Evolutionary conservation across 2,329 filamentous ascomycete genomes (phyloP).

Genomic region (Botrytis byssoidea): DNA sequence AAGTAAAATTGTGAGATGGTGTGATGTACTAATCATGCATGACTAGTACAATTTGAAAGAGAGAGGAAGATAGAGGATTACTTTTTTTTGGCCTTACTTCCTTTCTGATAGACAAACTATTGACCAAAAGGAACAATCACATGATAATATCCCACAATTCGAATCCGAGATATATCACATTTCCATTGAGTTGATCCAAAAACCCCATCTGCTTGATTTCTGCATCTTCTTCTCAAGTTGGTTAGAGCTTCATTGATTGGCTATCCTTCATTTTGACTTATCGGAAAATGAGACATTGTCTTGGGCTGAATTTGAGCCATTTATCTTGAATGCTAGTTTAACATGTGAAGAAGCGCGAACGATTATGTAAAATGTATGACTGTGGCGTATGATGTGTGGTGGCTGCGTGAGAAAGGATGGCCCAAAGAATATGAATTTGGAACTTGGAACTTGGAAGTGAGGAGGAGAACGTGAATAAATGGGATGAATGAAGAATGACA

Average conservation of each 20-base stretch:
- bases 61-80: neutral
- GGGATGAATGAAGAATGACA: neutral
- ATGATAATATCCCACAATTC: neutral
- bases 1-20: neutral
- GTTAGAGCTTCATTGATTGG: neutral
- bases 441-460: neutral
- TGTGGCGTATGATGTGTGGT: slow-evolving; percentile 8
- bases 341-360: neutral
- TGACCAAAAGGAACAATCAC: neutral
- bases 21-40: neutral
- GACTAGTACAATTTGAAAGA: neutral
- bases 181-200: neutral
- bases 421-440: too few species aligned
- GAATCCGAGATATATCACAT: neutral
- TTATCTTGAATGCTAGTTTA: neutral
- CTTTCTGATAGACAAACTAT: neutral
- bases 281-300: neutral
- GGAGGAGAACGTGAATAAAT: neutral
- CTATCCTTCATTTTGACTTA: neutral
- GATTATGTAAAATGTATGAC: neutral
- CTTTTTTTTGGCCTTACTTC: neutral
- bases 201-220: neutral
- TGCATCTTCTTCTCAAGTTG: neutral
- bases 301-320: neutral
- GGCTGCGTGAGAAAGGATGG: neutral